A percentile compares a stretch with the other conserved stretches of the same genome.
Conservation (phyloP, 2,329 filamentous ascomycete species). For the Arthrinium phaeospermum region DNA sequence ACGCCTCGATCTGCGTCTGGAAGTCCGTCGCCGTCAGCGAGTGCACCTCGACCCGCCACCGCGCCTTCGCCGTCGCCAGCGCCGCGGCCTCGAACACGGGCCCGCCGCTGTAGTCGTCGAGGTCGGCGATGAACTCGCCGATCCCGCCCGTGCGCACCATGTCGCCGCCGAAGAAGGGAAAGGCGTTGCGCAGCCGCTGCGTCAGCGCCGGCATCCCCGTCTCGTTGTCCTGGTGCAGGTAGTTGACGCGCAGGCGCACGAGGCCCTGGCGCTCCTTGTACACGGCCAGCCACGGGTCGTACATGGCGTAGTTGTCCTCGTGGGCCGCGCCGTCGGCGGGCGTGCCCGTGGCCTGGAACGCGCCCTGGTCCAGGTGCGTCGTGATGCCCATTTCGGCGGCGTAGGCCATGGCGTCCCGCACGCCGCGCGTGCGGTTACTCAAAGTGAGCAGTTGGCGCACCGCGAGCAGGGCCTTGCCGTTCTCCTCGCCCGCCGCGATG, state of each 20-base stretch:
- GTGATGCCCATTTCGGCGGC: slow-evolving; percentile 35
- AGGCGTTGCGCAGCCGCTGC: slow-evolving; percentile 34
- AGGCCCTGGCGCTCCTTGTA: slow-evolving; percentile 28
- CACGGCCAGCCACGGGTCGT: slow-evolving; percentile 34
- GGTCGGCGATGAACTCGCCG: slow-evolving; percentile 35
- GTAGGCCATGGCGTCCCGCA: slow-evolving; percentile 35
- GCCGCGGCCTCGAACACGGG: slow-evolving; percentile 35
- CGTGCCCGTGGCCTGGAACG: slow-evolving; percentile 33
- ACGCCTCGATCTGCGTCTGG: slow-evolving; percentile 32
- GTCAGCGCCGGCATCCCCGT: slow-evolving; percentile 27
- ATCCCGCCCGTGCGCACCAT: slow-evolving; percentile 37
- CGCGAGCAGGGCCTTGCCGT: slow-evolving; percentile 33
- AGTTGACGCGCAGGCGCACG: slow-evolving; percentile 36
- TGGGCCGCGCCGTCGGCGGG: slow-evolving; percentile 33
- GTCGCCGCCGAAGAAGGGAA: slow-evolving; percentile 35
- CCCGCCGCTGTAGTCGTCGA: slow-evolving; percentile 32
- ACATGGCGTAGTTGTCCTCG: slow-evolving; percentile 35
- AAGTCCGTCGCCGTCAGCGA: slow-evolving; percentile 33
- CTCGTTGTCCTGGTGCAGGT: slow-evolving; percentile 33
- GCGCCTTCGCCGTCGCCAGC: slow-evolving; percentile 29
- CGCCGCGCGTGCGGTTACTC: slow-evolving; percentile 32
- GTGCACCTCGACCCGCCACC: slow-evolving; percentile 38
- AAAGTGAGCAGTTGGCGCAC: slow-evolving; percentile 31
- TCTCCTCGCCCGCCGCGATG: slow-evolving; percentile 32
- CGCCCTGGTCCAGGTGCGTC: slow-evolving; percentile 38